Evolutionary conservation across 1,284 basidiomycete genomes (phyloP), one percentile per base, ranked within the genome.

Genomic region (Puccinia novopanici): DNA sequence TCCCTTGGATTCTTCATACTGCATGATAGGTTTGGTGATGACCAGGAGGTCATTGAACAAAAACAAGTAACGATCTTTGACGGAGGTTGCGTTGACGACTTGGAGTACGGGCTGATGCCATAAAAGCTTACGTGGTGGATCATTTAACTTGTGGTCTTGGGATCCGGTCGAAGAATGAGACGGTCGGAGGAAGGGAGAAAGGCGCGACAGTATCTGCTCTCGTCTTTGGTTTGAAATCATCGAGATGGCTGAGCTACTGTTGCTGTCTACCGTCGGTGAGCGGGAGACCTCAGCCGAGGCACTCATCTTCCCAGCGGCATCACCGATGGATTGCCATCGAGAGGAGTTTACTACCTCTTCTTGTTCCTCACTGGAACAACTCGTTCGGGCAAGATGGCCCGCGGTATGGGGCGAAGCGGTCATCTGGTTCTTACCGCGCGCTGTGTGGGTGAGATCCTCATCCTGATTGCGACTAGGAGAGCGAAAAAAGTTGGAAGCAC

Each of bases 11-110:
- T 83, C 83, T 22, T 93, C 92, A 65, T 92, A 90, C 8, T 83
- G 83, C 57, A 87, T 85, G 61, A 89, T 77, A 0, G 89, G 88
- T 84, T 89, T 89, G 50, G 88, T 87, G 82, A 99, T 91, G 85
- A 99, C 90, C 63, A 99, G 89, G 68, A 98, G 89, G 85, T 99
- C 97, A 85, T 89, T 93, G 89, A 99, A 99, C 30, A 99, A 88
- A 87, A 98, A 95, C 17, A 99, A 89, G 87, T 94, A 95, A 12
- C 96, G 91, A 85, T 98, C 95, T 86, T 99, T 98, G 86, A 97
- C 92, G 0, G 93, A 95, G 84, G 95, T 93, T 50, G 91, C 89
- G 86, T 95, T 95, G 84, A 94, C 94, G 8, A 98, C 93, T 86
- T 99, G 96, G 22, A 98, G 88, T 19, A 97, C 92, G 1, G 94